Evolutionary conservation across 768 basidiomycete genomes (phyloP), one percentile per base, ranked within the genome.

Genomic region (Xerocomellus intermedius): DNA sequence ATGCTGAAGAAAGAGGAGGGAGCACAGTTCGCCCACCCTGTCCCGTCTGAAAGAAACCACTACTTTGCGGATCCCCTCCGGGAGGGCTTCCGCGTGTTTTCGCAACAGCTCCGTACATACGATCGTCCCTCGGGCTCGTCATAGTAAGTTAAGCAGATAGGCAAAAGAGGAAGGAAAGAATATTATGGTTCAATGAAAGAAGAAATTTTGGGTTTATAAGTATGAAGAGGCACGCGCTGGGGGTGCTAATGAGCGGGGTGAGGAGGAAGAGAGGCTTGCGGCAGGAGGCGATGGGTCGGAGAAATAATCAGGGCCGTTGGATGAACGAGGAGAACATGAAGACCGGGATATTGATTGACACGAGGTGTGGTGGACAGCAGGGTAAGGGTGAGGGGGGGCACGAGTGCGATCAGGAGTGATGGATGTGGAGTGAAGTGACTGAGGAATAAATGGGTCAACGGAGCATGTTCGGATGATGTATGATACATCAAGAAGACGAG

Each of bases 11-110:
- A 82, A 89, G 78, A 84, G 87, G 84, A 85, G 87, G 88, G 74
- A 89, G 84, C 79, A 87, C 82, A 79, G 85, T 83, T 84, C 87
- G 85, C 87, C 87, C 87, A 89, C 88, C 87, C 84, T 89, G 87
- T 80, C 85, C 83, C 75, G 82, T 79, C 77, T 82, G 81, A 78
- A 87, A 83, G 80, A 85, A 86, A 76, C 72, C 77, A 74, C 78
- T 77, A 71, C 72, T 76, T 75, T 84, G 83, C 71, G 81, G 70
- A 73, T 74, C 73, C 63, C 83, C 83, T 74, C 79, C 81, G 64
- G 85, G 83, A 70, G 86, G 82, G 74, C 81, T 82, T 79, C 73
- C 70, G 65, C 84, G 81, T 67, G 81, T 73, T 78, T 81, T 83
- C 69, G 75, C 78, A 79, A 83, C 75, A 74, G 75, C 78, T 72